Percentiles rank a stretch among this genome's conserved stretches.
phyloP scores from a whole-genome alignment of 2,329 filamentous ascomycete genomes.

The Aschersonia sp. region DNA sequence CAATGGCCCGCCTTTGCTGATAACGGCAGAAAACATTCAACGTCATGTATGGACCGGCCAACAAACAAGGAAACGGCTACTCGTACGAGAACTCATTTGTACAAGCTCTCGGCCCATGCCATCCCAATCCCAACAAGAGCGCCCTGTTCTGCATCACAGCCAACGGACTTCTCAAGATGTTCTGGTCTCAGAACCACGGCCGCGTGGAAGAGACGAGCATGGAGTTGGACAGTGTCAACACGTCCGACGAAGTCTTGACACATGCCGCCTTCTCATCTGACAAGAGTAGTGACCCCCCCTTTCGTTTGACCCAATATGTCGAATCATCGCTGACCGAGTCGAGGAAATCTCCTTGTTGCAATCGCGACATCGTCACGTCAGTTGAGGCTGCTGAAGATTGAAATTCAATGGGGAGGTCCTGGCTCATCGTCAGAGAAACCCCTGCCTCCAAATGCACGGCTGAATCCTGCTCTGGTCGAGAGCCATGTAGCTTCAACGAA shows the following conservation, averaged over 20 bases:
- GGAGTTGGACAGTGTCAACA: slow-evolving; percentile 61
- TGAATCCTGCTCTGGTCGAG: slow-evolving; percentile 39
- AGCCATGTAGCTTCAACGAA: slow-evolving; percentile 42
- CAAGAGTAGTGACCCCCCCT: slow-evolving; percentile 37
- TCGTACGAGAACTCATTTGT: slow-evolving; percentile 53
- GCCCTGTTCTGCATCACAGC: slow-evolving; percentile 66
- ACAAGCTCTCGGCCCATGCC: slow-evolving; percentile 55
- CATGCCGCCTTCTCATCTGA: slow-evolving; percentile 67
- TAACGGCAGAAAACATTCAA: slow-evolving; percentile 24
- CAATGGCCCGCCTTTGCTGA: neutral
- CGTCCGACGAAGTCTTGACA: slow-evolving; percentile 62
- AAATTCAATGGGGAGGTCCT: slow-evolving; percentile 57
- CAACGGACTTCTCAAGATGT: slow-evolving; percentile 57
- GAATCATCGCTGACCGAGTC: slow-evolving; percentile 11
- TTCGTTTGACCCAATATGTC: neutral
- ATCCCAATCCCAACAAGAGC: slow-evolving; percentile 56
- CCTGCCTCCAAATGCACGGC: slow-evolving; percentile 25
- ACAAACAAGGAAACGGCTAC: slow-evolving; percentile 50
- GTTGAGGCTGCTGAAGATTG: slow-evolving; percentile 58
- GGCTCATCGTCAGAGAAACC: slow-evolving; percentile 36
- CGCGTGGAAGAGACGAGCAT: slow-evolving; percentile 57
- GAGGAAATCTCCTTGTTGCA: slow-evolving; percentile 44
- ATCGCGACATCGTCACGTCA: slow-evolving; percentile 57
- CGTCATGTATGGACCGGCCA: slow-evolving; percentile 43
- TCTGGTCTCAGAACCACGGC: slow-evolving; percentile 62